phyloP scores from a whole-genome alignment of 2,329 filamentous ascomycete genomes.

The Aureobasidium mangrovei region DNA sequence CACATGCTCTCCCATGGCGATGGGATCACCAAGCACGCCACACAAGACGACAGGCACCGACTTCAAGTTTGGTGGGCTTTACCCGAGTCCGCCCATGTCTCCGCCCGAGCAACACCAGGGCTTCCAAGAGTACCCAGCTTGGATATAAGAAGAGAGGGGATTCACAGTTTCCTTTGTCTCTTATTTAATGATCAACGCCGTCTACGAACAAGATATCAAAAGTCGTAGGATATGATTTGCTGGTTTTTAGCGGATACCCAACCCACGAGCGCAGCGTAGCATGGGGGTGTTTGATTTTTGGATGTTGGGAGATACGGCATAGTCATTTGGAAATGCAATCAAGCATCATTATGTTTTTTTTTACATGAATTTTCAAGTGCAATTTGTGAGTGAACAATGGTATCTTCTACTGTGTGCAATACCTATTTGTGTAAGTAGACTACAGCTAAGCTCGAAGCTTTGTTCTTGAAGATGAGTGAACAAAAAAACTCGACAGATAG shows the following conservation, averaged over 20 bases:
- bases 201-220: constrained; percentile 8
- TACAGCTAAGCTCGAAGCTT: too few species aligned
- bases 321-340: background rate
- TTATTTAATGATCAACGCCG: constrained; percentile 4
- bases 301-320: background rate
- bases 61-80: background rate
- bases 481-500: too few species aligned
- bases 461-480: too few species aligned
- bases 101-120: constrained; percentile 12
- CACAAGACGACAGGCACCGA: constrained; percentile 15
- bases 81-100: constrained; percentile 7
- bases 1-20: background rate
- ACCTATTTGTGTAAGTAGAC: too few species aligned
- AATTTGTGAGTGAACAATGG: too few species aligned
- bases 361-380: too few species aligned
- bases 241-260: constrained; percentile 13
- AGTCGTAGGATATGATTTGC: constrained; percentile 8
- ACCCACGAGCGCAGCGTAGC: constrained; percentile 2
- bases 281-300: constrained; percentile 5
- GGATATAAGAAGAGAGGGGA: constrained; percentile 10
- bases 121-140: constrained; percentile 11
- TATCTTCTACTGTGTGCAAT: too few species aligned
- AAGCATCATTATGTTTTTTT: background rate
- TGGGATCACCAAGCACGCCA: background rate
- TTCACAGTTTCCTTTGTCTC: background rate